phyloP scores from a whole-genome alignment of 805 yeast genomes.

The Hanseniaspora clermontiae region DNA sequence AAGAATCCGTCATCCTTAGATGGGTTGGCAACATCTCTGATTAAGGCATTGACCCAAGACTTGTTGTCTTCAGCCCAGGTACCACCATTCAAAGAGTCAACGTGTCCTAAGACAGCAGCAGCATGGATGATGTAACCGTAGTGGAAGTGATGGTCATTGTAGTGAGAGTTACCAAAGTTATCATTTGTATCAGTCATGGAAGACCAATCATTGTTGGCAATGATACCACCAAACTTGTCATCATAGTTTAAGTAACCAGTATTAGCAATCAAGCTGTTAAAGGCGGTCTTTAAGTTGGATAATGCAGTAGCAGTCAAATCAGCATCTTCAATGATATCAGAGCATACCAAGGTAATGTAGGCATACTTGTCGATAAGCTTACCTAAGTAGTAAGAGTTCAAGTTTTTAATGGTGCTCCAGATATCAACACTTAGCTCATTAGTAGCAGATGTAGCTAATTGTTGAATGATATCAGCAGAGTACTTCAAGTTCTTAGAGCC shows the following conservation, averaged over 20 bases:
- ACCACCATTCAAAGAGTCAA: slow-evolving; percentile 43
- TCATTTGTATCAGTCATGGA: slow-evolving; percentile 32
- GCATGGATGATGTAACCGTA: slow-evolving; percentile 75
- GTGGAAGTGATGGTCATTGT: slow-evolving; percentile 82
- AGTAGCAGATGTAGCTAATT: slow-evolving; percentile 36
- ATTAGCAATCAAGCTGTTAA: slow-evolving; percentile 20
- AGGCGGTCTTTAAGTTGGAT: slow-evolving; percentile 33
- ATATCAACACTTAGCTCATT: slow-evolving; percentile 38
- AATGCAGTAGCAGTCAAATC: slow-evolving; percentile 30
- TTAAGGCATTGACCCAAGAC: slow-evolving; percentile 47
- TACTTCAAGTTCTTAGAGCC: slow-evolving; percentile 28
- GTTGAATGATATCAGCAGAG: slow-evolving; percentile 33
- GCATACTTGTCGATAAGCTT: slow-evolving; percentile 47
- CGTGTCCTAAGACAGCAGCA: slow-evolving; percentile 63
- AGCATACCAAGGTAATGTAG: slow-evolving; percentile 39
- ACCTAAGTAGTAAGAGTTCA: slow-evolving; percentile 41
- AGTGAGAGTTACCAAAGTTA: slow-evolving; percentile 62
- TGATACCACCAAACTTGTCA: slow-evolving; percentile 42
- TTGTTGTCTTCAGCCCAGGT: slow-evolving; percentile 37
- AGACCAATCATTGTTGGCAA: slow-evolving; percentile 35
- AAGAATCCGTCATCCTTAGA: slow-evolving; percentile 38
- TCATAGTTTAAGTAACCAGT: slow-evolving; percentile 38
- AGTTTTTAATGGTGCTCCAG: slow-evolving; percentile 28
- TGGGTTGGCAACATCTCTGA: slow-evolving; percentile 61
- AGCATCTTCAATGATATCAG: slow-evolving; percentile 37